phyloP scores from a whole-genome alignment of 306 rosid genomes.

The Gillenia trifoliata region DNA sequence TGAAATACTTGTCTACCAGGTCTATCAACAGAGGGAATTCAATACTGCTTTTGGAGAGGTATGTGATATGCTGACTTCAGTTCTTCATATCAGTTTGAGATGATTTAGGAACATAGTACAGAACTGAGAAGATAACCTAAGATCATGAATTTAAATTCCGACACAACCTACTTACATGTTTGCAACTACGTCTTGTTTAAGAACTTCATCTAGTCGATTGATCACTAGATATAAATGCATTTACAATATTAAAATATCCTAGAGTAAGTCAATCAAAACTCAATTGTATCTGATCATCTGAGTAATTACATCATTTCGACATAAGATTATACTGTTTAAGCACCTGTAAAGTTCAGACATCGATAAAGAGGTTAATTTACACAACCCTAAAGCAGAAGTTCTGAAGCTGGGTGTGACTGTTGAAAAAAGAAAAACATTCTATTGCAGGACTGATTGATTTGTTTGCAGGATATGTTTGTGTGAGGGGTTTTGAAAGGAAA shows the following conservation, averaged over 20 bases:
- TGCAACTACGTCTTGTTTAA: not conserved
- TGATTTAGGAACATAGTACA: not conserved
- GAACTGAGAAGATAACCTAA: not conserved
- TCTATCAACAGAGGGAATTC: slow-evolving; percentile 75
- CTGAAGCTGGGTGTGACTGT: no score
- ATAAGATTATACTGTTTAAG: not conserved
- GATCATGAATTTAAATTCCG: not conserved
- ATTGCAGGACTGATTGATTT: not conserved
- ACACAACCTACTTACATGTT: not conserved
- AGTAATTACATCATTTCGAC: not conserved
- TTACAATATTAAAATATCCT: not conserved
- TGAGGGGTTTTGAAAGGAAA: slow-evolving; percentile 70
- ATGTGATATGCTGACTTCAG: slow-evolving; percentile 22
- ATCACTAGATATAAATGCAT: not conserved
- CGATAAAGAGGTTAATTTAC: not conserved
- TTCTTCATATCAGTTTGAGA: not conserved
- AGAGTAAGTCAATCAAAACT: not conserved
- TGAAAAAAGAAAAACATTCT: no score
- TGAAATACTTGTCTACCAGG: slow-evolving; percentile 39
- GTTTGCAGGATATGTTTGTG: slow-evolving; percentile 80
- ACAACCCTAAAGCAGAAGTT: not conserved
- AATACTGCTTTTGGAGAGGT: slow-evolving; percentile 98
- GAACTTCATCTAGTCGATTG: not conserved
- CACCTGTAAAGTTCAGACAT: not conserved
- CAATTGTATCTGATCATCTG: not conserved